phyloP scores from a whole-genome alignment of 1,139 yeast species.

The Saccharomyces pastorianus region DNA sequence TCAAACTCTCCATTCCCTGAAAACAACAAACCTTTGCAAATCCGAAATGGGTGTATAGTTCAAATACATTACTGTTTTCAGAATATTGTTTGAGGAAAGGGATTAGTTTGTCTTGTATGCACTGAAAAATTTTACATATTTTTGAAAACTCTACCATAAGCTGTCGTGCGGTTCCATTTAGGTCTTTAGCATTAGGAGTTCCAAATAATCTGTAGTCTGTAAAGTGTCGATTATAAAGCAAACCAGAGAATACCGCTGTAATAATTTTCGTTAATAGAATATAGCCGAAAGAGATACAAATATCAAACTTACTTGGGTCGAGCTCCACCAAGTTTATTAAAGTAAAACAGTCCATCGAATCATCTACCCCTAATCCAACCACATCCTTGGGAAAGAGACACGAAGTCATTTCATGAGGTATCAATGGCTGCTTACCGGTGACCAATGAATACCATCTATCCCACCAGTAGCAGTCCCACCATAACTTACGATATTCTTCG shows the following conservation, averaged over 20 bases:
- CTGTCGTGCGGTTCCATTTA: constrained; percentile 3
- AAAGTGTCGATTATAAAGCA: constrained; percentile 10
- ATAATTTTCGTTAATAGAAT: constrained; percentile 11
- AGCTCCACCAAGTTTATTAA: constrained; percentile 4
- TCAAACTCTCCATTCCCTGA: constrained; percentile 3
- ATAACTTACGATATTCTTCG: constrained; percentile 17
- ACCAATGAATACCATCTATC: constrained; percentile 15
- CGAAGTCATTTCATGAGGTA: constrained; percentile 3
- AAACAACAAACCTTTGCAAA: constrained; percentile 2
- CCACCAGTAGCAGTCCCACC: constrained; percentile 24
- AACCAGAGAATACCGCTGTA: background rate
- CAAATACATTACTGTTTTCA: background rate
- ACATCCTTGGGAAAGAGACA: constrained; percentile 13
- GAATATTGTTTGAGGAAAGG: background rate
- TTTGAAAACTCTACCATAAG: constrained; percentile 2
- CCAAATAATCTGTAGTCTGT: constrained; percentile 11
- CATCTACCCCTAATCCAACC: constrained; percentile 9
- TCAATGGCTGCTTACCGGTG: constrained; percentile 14
- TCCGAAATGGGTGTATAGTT: constrained; percentile 3
- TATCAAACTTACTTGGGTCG: background rate
- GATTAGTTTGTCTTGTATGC: constrained; percentile 1
- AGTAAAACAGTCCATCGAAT: constrained; percentile 9
- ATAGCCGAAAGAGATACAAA: constrained; percentile 5
- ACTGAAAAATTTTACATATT: background rate
- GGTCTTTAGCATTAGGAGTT: background rate